Percentiles rank a stretch among this genome's conserved stretches.
phyloP scores from a whole-genome alignment of 306 rosid genomes.

The Morella rubra region DNA sequence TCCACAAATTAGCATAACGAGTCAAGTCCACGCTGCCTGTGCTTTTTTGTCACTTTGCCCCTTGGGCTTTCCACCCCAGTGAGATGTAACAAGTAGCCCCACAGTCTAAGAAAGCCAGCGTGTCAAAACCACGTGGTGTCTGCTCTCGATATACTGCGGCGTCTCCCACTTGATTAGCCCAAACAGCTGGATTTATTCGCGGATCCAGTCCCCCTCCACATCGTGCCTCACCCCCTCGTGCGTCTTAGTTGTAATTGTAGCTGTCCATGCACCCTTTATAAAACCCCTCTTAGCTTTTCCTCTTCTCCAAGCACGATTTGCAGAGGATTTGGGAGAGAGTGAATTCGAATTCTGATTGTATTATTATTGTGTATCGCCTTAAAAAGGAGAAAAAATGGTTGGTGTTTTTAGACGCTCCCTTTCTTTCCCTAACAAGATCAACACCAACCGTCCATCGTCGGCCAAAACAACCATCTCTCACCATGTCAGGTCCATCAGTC shows the following conservation, averaged over 20 bases:
- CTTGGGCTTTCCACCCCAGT: too few species aligned
- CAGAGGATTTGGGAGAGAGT: slow-evolving; percentile 20
- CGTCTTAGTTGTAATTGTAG: neutral
- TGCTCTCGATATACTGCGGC: neutral
- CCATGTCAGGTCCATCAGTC: slow-evolving; percentile 83
- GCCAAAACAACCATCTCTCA: slow-evolving; percentile 49
- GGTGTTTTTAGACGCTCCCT: slow-evolving; percentile 82
- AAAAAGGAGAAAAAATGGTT: slow-evolving; percentile 44
- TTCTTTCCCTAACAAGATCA: slow-evolving; percentile 68
- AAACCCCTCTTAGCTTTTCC: slow-evolving; percentile 1
- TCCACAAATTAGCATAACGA: too few species aligned
- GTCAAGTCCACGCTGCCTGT: slow-evolving; percentile 4
- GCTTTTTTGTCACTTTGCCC: neutral
- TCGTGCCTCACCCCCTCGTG: slow-evolving; percentile 4
- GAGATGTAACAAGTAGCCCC: neutral
- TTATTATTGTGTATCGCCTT: too few species aligned
- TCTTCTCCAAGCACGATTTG: neutral
- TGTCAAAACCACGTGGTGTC: slow-evolving; percentile 44
- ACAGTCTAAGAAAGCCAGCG: slow-evolving; percentile 31
- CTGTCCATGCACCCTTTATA: slow-evolving; percentile 8
- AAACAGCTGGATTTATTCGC: slow-evolving; percentile 38
- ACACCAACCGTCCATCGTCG: slow-evolving; percentile 45
- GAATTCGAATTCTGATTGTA: slow-evolving; percentile 29
- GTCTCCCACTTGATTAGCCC: slow-evolving; percentile 23
- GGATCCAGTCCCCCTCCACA: slow-evolving; percentile 5